Evolutionary conservation across 2,329 filamentous ascomycete genomes (phyloP).

Genomic region (Diaporthe amygdali): DNA sequence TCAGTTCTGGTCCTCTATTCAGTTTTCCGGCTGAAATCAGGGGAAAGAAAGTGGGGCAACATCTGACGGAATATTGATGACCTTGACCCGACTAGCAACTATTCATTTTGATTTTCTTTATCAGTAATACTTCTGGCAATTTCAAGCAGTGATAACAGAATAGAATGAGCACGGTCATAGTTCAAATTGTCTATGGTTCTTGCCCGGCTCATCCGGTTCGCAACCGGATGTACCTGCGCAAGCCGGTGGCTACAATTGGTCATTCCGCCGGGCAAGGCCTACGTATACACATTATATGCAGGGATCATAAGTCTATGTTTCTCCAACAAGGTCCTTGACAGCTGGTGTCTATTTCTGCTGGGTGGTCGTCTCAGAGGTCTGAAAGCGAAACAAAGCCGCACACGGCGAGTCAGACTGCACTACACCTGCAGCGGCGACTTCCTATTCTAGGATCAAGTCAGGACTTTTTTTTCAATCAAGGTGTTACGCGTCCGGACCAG

Average conservation of each 20-base stretch:
- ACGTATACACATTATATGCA: neutral
- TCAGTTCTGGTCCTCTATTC: no score
- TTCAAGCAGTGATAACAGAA: no score
- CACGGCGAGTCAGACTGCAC: constrained; percentile 3
- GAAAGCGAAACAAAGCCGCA: neutral
- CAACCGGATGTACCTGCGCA: constrained; percentile 7
- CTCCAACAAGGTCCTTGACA: neutral
- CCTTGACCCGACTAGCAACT: neutral
- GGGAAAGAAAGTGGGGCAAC: no score
- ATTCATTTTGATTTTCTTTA: neutral
- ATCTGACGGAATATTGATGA: neutral
- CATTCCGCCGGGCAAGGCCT: neutral
- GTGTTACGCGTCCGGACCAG: neutral
- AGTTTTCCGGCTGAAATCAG: no score
- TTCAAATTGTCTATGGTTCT: neutral
- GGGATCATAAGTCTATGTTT: neutral
- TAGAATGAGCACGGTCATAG: neutral
- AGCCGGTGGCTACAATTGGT: neutral
- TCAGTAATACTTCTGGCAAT: neutral
- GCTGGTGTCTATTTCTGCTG: neutral
- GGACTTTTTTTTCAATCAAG: neutral
- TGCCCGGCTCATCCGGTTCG: neutral
- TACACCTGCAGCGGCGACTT: neutral
- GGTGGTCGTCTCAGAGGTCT: constrained; percentile 1
- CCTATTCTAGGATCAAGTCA: neutral